These are phyloP conservation scores for Neurospora discreta DNA, from an alignment of 495 filamentous ascomycete species.

Conservation along the genomic window DNA sequence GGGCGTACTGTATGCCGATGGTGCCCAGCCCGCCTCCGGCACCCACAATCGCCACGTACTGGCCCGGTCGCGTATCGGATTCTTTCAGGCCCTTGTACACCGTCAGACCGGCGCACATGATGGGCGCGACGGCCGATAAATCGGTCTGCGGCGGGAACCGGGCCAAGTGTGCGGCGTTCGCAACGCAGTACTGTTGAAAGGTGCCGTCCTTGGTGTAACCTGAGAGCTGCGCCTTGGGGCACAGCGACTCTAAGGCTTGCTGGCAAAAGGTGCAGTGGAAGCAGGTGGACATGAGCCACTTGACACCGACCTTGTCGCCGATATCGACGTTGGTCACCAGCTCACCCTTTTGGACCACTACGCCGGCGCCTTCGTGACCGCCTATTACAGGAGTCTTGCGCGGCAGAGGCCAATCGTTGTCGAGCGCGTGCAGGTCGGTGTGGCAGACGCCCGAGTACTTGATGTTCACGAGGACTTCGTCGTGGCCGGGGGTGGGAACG, in stretches of 20 bases:
- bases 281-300: conserved; percentile 82
- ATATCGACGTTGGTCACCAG: conserved; percentile 60
- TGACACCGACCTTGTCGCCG: conserved; percentile 72
- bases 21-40: conserved; percentile 74
- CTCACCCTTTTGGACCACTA: conserved; percentile 66
- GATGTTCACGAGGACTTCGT: conserved; percentile 80
- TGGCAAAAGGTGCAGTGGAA: conserved; percentile 68
- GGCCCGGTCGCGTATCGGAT: conserved; percentile 54
- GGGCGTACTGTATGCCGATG: conserved; percentile 70
- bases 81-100: conserved; percentile 85
- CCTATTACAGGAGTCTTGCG: conserved; percentile 74
- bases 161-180: conserved; percentile 67
- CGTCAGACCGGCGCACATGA: conserved; percentile 80
- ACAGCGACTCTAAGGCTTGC: conserved; percentile 54
- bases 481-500: conserved; percentile 61
- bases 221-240: conserved; percentile 55
- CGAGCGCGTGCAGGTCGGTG: conserved; percentile 73
- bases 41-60: conserved; percentile 71
- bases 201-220: conserved; percentile 84
- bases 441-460: conserved; percentile 87
- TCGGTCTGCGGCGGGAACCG: conserved; percentile 60
- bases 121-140: conserved; percentile 64
- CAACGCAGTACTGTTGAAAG: conserved; percentile 84
- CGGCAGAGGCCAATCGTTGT: conserved; percentile 72
- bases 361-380: conserved; percentile 83